These are phyloP conservation scores for Petasospora fabianii DNA, from an alignment of 1,139 yeast genomes.

Conservation along the genomic window DNA sequence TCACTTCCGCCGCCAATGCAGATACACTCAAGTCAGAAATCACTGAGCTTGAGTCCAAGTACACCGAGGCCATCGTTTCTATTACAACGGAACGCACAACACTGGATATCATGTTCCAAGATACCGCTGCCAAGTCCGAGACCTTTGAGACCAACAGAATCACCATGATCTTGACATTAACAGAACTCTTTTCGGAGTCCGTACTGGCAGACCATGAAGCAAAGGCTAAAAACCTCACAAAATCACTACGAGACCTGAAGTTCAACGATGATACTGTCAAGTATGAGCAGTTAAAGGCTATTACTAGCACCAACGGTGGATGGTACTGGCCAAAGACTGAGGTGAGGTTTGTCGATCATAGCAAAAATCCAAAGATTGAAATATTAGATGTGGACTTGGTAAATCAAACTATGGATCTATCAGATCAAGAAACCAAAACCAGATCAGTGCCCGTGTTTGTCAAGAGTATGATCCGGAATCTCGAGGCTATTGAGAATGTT, in stretches of 20 bases:
- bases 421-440: slow-evolving; percentile 8
- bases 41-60: slow-evolving; percentile 3
- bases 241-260: neutral
- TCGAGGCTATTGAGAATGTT: slow-evolving; percentile 10
- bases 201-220: slow-evolving; percentile 11
- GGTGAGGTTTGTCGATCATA: slow-evolving; percentile 13
- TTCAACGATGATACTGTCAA: slow-evolving; percentile 10
- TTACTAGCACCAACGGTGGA: slow-evolving; percentile 7
- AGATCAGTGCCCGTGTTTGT: slow-evolving; percentile 23
- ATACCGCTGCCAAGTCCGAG: slow-evolving; percentile 13
- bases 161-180: slow-evolving; percentile 11
- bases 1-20: slow-evolving; percentile 8
- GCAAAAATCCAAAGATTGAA: slow-evolving; percentile 5
- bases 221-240: slow-evolving; percentile 3
- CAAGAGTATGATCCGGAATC: slow-evolving; percentile 6
- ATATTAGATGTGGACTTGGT: slow-evolving; percentile 22
- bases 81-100: slow-evolving; percentile 5
- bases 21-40: slow-evolving; percentile 14
- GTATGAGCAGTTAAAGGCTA: slow-evolving; percentile 11
- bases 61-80: slow-evolving; percentile 10
- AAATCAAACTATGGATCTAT: slow-evolving; percentile 13
- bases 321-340: slow-evolving; percentile 27
- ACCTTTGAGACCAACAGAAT: slow-evolving; percentile 19
- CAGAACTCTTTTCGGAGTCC: slow-evolving; percentile 11
- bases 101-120: slow-evolving; percentile 14